Base-by-base conservation (phyloP, 805 yeast species). In the Candida xyloterini region DNA sequence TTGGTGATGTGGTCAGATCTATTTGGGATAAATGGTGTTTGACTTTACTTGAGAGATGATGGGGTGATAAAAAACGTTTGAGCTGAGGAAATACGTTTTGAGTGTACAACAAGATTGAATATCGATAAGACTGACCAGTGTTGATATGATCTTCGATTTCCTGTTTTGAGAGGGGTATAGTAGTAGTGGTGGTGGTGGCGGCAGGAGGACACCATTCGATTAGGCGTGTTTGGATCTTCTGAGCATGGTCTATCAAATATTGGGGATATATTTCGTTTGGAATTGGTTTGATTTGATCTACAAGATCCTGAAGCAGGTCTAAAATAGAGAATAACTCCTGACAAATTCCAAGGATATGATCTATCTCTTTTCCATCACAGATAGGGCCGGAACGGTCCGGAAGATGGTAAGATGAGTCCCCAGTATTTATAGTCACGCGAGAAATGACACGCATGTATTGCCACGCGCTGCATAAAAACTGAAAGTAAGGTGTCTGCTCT, bases 401-500 rank as follows among this genome's bases (percentile, higher is more conserved):
- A 33, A 22, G 18, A 27, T 29, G 10, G 29, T 30, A 27, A 30
- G 28, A 24, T 10, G 6, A 18, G 30, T 32, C 16, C 32, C 39
- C 6, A 26, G 33, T 15, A 39, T 24, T 3, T 35, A 37, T 10
- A 30, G 44, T 26, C 28, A 39, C 29, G 26, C 43, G 46, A 2
- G 48, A 42, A 4, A 45, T 37, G 27, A 52, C 51, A 21, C 47
- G 42, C 44, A 50, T 42, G 40, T 46, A 52, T 26, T 50, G 51
- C 56, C 55, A 52, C 9, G 52, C 53, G 15, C 47, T 41, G 29
- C 42, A 41, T 15, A 52, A 37, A 28, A 50, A 52, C 20, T 43
- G 30, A 22, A 48, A 50, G 5, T 34, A 29, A 5, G 36, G 31
- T 18, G 33, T 33, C 7, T 26, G 37, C 14, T 30, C 30, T 10